These are phyloP conservation scores for Diaporthe ampelina DNA, from an alignment of 2,329 filamentous ascomycete species.

Conservation along the genomic window DNA sequence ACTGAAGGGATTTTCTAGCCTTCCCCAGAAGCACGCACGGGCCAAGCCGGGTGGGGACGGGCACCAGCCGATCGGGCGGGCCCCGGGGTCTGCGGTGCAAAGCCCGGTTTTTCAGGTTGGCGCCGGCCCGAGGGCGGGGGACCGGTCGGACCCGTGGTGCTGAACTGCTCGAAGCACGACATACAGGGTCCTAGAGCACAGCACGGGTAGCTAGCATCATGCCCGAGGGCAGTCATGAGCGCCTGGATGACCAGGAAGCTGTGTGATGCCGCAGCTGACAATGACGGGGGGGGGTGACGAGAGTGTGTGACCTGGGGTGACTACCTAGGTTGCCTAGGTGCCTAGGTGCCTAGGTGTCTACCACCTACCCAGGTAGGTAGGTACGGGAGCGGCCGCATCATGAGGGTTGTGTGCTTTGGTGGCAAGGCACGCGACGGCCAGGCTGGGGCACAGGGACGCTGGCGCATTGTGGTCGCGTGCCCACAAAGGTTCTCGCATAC, in stretches of 20 bases:
- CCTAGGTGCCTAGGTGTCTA: too few species aligned
- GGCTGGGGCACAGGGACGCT: not conserved
- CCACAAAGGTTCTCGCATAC: slow-evolving; percentile 26
- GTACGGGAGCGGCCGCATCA: not conserved
- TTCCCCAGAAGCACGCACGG: slow-evolving; percentile 20
- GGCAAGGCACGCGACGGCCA: not conserved
- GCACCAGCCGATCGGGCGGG: too few species aligned
- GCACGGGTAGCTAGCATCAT: too few species aligned
- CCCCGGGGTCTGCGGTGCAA: not conserved
- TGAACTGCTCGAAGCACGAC: too few species aligned
- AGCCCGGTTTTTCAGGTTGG: not conserved
- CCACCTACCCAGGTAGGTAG: too few species aligned
- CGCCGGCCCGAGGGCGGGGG: not conserved
- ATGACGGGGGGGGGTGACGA: not conserved
- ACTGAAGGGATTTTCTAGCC: slow-evolving; percentile 3
- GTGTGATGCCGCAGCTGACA: not conserved
- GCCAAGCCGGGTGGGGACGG: not conserved
- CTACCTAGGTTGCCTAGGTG: too few species aligned
- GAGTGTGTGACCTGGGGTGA: not conserved
- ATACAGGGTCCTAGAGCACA: too few species aligned
- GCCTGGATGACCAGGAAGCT: too few species aligned
- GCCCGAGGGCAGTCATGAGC: too few species aligned
- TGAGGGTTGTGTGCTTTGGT: not conserved
- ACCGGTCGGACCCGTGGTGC: not conserved
- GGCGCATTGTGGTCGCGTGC: slow-evolving; percentile 15